phyloP scores from a whole-genome alignment of 352 stramenopile genomes.

The Phytophthora lateralis region DNA sequence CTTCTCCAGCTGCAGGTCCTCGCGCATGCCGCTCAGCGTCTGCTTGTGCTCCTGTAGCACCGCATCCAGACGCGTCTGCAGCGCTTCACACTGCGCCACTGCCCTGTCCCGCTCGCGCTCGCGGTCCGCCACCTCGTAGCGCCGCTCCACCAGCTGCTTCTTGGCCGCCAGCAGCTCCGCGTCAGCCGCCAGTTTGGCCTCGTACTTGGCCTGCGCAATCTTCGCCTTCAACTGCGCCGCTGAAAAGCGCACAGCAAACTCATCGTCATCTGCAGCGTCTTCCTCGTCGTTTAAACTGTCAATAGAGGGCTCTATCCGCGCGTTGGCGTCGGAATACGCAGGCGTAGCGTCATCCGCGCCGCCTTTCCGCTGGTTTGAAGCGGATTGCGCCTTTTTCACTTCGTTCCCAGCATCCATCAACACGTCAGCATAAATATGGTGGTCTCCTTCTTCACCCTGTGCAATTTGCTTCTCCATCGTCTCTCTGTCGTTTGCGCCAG shows the following conservation, averaged over 20 bases:
- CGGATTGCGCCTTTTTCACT: slow-evolving; percentile 9
- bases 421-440: slow-evolving; percentile 11
- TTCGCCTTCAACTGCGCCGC: slow-evolving; percentile 54
- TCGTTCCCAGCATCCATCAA: slow-evolving; percentile 6
- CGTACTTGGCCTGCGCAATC: slow-evolving; percentile 58
- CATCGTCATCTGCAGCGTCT: slow-evolving; percentile 3
- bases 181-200: slow-evolving; percentile 56
- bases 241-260: slow-evolving; percentile 45
- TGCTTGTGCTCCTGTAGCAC: slow-evolving; percentile 59
- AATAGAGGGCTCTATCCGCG: not conserved
- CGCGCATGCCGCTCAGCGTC: slow-evolving; percentile 53
- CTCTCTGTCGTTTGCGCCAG: not conserved
- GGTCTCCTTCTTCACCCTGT: not conserved
- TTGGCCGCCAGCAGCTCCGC: slow-evolving; percentile 47
- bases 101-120: slow-evolving; percentile 31
- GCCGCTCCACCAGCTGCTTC: slow-evolving; percentile 52
- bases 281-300: not conserved
- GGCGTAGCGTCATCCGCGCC: not conserved
- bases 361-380: not conserved
- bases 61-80: slow-evolving; percentile 45
- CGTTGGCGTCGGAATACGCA: not conserved
- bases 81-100: slow-evolving; percentile 17
- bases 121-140: slow-evolving; percentile 41
- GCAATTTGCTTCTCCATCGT: not conserved
- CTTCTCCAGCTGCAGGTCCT: slow-evolving; percentile 51